These are phyloP conservation scores for Blastomyces parvus DNA, from an alignment of 2,329 filamentous ascomycete species.

Conservation along the genomic window DNA sequence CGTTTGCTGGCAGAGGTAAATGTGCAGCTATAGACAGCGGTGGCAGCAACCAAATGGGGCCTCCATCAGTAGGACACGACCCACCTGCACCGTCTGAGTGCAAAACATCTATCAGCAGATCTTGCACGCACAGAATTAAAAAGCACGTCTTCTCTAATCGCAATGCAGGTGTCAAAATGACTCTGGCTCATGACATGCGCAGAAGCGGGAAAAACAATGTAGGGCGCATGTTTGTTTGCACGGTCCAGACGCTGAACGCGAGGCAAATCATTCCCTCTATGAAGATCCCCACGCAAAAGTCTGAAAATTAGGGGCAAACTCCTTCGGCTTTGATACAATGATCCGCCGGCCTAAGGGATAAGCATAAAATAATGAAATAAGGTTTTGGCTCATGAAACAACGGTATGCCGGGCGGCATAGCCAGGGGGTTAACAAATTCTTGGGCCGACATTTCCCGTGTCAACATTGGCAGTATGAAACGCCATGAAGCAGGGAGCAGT, in stretches of 20 bases:
- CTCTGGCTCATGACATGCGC: neutral
- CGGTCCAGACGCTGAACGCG: neutral
- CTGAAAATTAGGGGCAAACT: no score
- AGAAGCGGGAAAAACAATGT: neutral
- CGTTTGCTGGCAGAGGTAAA: neutral
- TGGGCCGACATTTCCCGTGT: neutral
- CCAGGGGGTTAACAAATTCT: no score
- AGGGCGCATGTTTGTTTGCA: neutral
- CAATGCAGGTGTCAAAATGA: neutral
- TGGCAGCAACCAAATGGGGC: neutral
- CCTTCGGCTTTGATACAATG: neutral
- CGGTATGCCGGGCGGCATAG: neutral
- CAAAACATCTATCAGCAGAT: neutral
- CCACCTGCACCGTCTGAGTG: neutral
- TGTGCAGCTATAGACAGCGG: neutral
- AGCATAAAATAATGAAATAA: neutral
- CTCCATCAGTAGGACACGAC: neutral
- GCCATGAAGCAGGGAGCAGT: neutral
- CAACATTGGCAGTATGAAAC: neutral
- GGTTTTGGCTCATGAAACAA: neutral
- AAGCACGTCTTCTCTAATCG: neutral
- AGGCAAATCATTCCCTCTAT: neutral
- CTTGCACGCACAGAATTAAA: neutral
- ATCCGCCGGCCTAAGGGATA: neutral
- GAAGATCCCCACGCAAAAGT: neutral